Base-by-base conservation (phyloP, 2,329 filamentous ascomycete species). In the Scedosporium dehoogii region DNA sequence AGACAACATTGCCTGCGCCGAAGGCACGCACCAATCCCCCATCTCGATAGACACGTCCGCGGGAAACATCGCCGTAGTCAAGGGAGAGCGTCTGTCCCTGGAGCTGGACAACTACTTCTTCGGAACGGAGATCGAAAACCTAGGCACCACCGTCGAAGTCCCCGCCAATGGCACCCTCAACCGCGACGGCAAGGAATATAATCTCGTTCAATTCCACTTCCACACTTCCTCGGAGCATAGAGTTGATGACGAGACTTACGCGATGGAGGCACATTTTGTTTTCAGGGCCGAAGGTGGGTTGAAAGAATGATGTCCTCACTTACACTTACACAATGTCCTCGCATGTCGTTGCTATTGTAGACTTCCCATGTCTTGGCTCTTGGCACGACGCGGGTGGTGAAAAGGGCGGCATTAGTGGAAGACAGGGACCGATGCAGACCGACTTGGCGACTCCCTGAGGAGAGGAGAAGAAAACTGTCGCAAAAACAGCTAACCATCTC, bases 171-270 rank as follows among this genome's bases (percentile, higher is more conserved):
- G 81, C 33, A 79, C 74, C 10, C 75, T 82, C 3, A 72, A 66
- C 0, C 68, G 79, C 25, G 72, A 67, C 1, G 74, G 73, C 33
- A 70, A 70, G 16, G 68, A 73, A 16, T 84, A 78, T 69, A 68
- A 66, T 0, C 73, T 85, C 14, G 72, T 72, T 57, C 83, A 85
- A 66, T 85, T 85, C 73, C 83, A 85, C 70, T 83, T 85, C 72
- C 84, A 86, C 68, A 81, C 81, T 0, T 82, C 84, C 0, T 81
- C 80, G 53, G 84, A 86, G 74, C 84, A 86, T 67, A 76, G 78
- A 57, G 73, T 85, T 69, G 66, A 76, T 68, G 70, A 76, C 6
- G 72, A 74, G 65, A 69, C 73, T 66, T 77, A 70, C 62, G 72
- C 75, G 14, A 67, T 75, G 64, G 76, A 78, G 65, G 72, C 74